These are phyloP conservation scores for Suillus lakei DNA, from an alignment of 768 basidiomycete genomes.

Conservation along the genomic window DNA sequence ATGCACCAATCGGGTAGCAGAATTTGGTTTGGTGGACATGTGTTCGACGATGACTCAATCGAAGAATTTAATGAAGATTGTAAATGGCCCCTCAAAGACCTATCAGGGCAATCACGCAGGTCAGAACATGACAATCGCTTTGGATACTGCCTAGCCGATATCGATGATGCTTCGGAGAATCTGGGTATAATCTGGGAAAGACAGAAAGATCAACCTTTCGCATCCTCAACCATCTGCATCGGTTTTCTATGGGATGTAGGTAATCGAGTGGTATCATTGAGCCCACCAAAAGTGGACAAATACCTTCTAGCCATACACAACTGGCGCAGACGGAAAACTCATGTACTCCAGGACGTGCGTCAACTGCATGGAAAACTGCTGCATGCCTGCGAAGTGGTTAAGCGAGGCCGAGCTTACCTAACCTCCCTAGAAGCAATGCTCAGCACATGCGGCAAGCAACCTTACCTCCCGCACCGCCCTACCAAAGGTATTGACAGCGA, in stretches of 20 bases:
- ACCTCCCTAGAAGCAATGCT: constrained; percentile 44
- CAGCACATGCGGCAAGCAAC: constrained; percentile 17
- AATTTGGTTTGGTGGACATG: constrained; percentile 27
- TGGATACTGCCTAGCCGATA: constrained; percentile 32
- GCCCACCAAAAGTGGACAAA: constrained; percentile 28
- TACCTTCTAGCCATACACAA: constrained; percentile 31
- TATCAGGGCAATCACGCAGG: constrained; percentile 17
- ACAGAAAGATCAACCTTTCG: constrained; percentile 35
- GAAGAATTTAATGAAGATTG: constrained; percentile 42
- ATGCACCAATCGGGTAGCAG: constrained; percentile 12
- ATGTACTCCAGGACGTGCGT: constrained; percentile 38
- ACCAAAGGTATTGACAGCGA: constrained; percentile 7
- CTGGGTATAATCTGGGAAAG: constrained; percentile 40
- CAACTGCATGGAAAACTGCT: constrained; percentile 47
- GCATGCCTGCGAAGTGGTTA: constrained; percentile 37
- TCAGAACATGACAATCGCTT: constrained; percentile 22
- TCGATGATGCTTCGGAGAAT: not conserved
- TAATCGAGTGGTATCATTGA: constrained; percentile 26
- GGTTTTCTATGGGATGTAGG: constrained; percentile 39
- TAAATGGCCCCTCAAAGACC: constrained; percentile 17
- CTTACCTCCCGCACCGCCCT: constrained; percentile 31
- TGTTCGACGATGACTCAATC: constrained; percentile 7
- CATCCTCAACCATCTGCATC: constrained; percentile 24
- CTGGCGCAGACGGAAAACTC: constrained; percentile 28
- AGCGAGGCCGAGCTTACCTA: constrained; percentile 44